Evolutionary conservation across 1,139 yeast species (phyloP), one percentile per base, ranked within the genome.

Genomic region (Kluyveromyces marxianus): DNA sequence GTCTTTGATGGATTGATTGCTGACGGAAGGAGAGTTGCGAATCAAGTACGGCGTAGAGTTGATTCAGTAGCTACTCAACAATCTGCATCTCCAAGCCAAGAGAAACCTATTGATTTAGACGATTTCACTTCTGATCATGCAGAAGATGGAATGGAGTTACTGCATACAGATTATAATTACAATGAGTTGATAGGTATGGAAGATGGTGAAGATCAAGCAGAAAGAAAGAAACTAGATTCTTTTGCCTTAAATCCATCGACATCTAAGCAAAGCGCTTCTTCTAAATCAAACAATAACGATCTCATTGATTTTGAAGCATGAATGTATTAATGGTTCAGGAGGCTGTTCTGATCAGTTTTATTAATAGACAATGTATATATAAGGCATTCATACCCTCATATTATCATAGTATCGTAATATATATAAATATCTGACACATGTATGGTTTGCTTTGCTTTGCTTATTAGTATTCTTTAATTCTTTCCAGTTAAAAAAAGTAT

Each of bases 1-100:
- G 84, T 92, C 78, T 86, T 92, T 69, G 96, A 88, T 65, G 94
- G 95, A 7, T 74, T 92, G 49, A 74, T 92, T 53, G 95, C 95
- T 0, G 97, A 92, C 65, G 96, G 97, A 4, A 74, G 87, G 62
- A 79, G 90, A 47, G 95, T 90, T 14, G 97, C 97, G 1, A 80
- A 77, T 46, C 90, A 86, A 59, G 95, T 90, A 1, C 80, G 92
- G 54, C 81, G 83, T 55, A 79, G 96, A 52, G 88, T 87, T 76
- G 96, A 89, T 60, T 67, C 72, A 3, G 64, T 58, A 2, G 63
- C 69, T 8, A 62, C 69, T 1, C 55, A 54, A 31, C 39, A 44
- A 44, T 35, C 41, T 25, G 32, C 8, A 21, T 27, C 44, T 5
- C 31, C 32, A 28, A 25, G 41, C 29, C 38, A 42, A 26, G 54